Evolutionary conservation across 345 rosid species (phyloP).

Genomic region (Lepidium africanum): DNA sequence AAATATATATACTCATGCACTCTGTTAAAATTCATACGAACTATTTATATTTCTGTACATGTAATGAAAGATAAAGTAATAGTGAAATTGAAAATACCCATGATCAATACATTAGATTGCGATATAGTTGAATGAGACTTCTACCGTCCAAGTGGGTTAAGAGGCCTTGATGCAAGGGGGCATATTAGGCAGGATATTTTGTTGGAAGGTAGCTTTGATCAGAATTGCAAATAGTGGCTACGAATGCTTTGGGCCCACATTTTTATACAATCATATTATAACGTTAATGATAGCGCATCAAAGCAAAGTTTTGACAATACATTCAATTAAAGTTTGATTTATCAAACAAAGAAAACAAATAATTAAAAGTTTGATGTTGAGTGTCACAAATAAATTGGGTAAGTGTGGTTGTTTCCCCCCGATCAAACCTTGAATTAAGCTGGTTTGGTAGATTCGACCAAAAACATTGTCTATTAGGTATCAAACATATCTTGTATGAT

Average conservation of each 20-base stretch:
- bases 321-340: conserved; percentile 24
- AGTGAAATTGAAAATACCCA: neutral
- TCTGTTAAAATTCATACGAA: neutral
- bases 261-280: conserved; percentile 11
- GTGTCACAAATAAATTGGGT: conserved; percentile 22
- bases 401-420: conserved; percentile 8
- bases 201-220: conserved; percentile 6
- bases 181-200: conserved; percentile 9
- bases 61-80: neutral
- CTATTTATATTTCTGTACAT: neutral
- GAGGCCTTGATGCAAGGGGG: conserved; percentile 22
- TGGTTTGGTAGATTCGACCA: conserved; percentile 16
- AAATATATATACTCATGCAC: neutral
- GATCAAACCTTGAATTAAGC: conserved; percentile 14
- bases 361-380: conserved; percentile 24
- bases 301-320: conserved; percentile 26
- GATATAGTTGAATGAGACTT: conserved; percentile 21
- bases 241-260: conserved; percentile 17
- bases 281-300: conserved; percentile 20
- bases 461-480: conserved; percentile 25
- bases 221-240: conserved; percentile 29
- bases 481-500: neutral
- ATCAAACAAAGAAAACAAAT: neutral
- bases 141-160: conserved; percentile 27
- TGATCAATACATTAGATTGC: conserved; percentile 1